Percentiles rank a stretch among this genome's conserved stretches.
Evolutionary conservation across 2,329 filamentous ascomycete species (phyloP).

Genomic region (Alternaria brassicicola): DNA sequence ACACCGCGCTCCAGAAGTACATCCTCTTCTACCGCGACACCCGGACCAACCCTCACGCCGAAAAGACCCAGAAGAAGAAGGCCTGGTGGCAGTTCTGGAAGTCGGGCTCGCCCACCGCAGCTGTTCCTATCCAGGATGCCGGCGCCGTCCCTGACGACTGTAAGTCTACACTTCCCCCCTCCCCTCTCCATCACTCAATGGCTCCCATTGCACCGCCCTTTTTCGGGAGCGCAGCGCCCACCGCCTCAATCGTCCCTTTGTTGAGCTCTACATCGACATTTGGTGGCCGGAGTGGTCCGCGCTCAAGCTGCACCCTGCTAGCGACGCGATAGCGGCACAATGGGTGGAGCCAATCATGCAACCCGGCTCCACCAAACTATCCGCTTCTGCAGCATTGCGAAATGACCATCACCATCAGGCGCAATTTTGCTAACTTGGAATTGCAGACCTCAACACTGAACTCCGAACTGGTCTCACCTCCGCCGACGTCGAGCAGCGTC

Average conservation of each 20-base stretch:
- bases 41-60: slow-evolving; percentile 56
- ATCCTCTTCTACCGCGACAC: slow-evolving; percentile 70
- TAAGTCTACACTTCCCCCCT: slow-evolving; percentile 18
- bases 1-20: slow-evolving; percentile 69
- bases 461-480: slow-evolving; percentile 67
- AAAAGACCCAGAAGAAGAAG: slow-evolving; percentile 55
- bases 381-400: slow-evolving; percentile 14
- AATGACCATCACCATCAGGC: slow-evolving; percentile 5
- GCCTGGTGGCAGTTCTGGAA: slow-evolving; percentile 67
- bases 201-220: neutral
- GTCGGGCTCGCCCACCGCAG: slow-evolving; percentile 38
- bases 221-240: neutral
- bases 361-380: slow-evolving; percentile 24
- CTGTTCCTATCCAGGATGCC: slow-evolving; percentile 39
- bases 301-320: slow-evolving; percentile 22
- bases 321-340: slow-evolving; percentile 16
- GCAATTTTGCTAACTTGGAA: slow-evolving; percentile 47
- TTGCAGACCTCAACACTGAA: slow-evolving; percentile 64
- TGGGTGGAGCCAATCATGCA: slow-evolving; percentile 29
- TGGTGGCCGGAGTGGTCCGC: slow-evolving; percentile 22
- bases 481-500: slow-evolving; percentile 66
- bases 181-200: neutral
- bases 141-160: slow-evolving; percentile 63
- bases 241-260: slow-evolving; percentile 8
- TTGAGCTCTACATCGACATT: slow-evolving; percentile 12